These are phyloP conservation scores for Cyberlindnera misumaiensis DNA, from an alignment of 805 yeast genomes.

Conservation along the genomic window DNA sequence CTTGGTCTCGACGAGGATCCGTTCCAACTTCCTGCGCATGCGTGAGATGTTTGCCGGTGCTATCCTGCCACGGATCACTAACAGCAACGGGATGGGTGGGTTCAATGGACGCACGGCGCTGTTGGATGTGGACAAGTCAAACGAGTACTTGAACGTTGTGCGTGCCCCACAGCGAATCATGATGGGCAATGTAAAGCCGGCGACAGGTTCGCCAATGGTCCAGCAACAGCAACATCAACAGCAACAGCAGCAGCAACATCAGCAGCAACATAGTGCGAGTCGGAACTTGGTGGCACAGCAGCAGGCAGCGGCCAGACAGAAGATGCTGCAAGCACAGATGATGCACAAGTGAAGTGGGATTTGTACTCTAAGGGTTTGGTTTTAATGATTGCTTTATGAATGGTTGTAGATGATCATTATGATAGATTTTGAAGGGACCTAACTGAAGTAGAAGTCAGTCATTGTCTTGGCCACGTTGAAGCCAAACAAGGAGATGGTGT, in stretches of 20 bases:
- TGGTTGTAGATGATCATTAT: not conserved
- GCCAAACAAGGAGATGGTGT: constrained; percentile 57
- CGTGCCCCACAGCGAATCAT: constrained; percentile 40
- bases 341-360: constrained; percentile 4
- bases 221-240: not conserved
- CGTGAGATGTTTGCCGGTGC: constrained; percentile 93
- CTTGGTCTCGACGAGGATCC: constrained; percentile 59
- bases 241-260: constrained; percentile 2
- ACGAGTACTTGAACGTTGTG: constrained; percentile 52
- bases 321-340: constrained; percentile 19
- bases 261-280: constrained; percentile 9
- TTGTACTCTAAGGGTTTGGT: not conserved
- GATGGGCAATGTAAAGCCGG: constrained; percentile 3
- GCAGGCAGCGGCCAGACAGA: constrained; percentile 14
- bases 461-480: constrained; percentile 67
- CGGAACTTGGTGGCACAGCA: constrained; percentile 14
- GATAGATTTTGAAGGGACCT: not conserved
- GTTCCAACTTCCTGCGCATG: constrained; percentile 75
- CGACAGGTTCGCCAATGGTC: constrained; percentile 3
- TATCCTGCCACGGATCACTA: constrained; percentile 53
- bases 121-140: constrained; percentile 64
- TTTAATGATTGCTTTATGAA: not conserved
- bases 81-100: constrained; percentile 60
- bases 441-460: constrained; percentile 30
- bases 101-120: constrained; percentile 75